Percentiles rank a stretch among this genome's conserved stretches.
Conservation (phyloP, 208 protist species). For the Naegleria fowleri region DNA sequence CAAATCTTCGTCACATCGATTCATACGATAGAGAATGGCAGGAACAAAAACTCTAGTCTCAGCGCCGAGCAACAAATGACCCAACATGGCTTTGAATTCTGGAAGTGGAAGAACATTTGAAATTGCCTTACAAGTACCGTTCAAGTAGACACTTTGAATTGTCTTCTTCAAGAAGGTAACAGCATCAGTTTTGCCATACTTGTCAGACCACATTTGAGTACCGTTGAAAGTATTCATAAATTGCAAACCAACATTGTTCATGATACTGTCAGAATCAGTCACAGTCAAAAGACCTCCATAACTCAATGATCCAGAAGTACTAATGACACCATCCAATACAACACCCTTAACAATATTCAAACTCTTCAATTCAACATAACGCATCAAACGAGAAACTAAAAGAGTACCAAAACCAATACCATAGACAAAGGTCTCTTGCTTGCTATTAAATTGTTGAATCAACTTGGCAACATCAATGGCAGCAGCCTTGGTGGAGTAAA, state of each 20-base stretch:
- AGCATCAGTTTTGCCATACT: neutral
- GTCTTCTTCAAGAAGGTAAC: neutral
- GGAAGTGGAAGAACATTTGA: neutral
- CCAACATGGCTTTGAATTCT: neutral
- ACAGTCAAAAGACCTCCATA: neutral
- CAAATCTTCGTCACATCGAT: neutral
- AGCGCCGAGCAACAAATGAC: neutral
- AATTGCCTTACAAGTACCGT: neutral
- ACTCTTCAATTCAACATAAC: neutral
- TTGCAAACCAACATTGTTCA: neutral
- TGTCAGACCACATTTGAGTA: neutral
- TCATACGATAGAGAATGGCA: slow-evolving; percentile 1
- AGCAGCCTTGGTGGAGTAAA: neutral
- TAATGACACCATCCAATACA: neutral
- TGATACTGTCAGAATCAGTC: neutral
- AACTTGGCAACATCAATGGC: neutral
- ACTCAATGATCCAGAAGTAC: neutral
- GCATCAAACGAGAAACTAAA: neutral
- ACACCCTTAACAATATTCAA: neutral
- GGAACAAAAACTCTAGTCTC: neutral
- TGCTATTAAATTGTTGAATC: neutral
- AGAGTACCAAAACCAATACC: neutral
- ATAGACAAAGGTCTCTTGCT: neutral
- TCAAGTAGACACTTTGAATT: neutral
- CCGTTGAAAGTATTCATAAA: neutral